These are phyloP conservation scores for Boletus sp. DNA, from an alignment of 768 basidiomycete genomes.

Conservation along the genomic window DNA sequence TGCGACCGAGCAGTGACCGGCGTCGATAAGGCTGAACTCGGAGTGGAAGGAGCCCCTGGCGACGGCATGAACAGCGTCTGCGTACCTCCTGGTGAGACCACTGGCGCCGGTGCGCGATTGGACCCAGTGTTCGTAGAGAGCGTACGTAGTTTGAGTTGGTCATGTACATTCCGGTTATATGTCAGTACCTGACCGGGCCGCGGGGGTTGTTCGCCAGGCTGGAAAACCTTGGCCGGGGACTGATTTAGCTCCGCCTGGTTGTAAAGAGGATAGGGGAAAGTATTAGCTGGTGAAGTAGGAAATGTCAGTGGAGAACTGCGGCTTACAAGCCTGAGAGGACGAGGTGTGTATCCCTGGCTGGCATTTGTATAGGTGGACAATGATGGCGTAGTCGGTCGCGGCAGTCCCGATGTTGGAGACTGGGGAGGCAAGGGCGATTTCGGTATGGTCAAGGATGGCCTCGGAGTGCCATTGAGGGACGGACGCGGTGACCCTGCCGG, in stretches of 20 bases:
- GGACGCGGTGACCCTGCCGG: slow-evolving; percentile 13
- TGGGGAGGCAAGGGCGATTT: slow-evolving; percentile 19
- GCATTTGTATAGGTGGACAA: not conserved
- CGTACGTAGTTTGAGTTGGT: slow-evolving; percentile 29
- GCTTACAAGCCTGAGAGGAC: slow-evolving; percentile 26
- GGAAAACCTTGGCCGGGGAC: slow-evolving; percentile 6
- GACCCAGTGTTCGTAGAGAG: slow-evolving; percentile 11
- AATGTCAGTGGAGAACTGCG: slow-evolving; percentile 13
- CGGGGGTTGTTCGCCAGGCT: slow-evolving; percentile 24
- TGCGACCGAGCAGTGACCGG: slow-evolving; percentile 16
- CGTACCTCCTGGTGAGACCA: slow-evolving; percentile 18
- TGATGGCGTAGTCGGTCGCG: slow-evolving; percentile 20
- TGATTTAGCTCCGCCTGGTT: slow-evolving; percentile 13
- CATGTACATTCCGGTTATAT: slow-evolving; percentile 35
- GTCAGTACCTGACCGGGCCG: slow-evolving; percentile 26
- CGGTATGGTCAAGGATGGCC: slow-evolving; percentile 28
- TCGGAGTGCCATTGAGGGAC: slow-evolving; percentile 17
- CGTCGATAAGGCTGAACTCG: slow-evolving; percentile 9
- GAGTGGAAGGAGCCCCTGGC: not conserved
- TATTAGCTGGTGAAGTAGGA: not conserved
- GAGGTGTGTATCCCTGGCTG: slow-evolving; percentile 19
- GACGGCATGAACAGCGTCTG: slow-evolving; percentile 21
- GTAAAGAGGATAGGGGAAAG: not conserved
- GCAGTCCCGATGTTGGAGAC: slow-evolving; percentile 16
- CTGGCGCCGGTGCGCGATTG: slow-evolving; percentile 3